Percentiles rank a stretch among this genome's conserved stretches.
Conservation (phyloP, 192 early-diverging fungal species). For the Backusella westeae region DNA sequence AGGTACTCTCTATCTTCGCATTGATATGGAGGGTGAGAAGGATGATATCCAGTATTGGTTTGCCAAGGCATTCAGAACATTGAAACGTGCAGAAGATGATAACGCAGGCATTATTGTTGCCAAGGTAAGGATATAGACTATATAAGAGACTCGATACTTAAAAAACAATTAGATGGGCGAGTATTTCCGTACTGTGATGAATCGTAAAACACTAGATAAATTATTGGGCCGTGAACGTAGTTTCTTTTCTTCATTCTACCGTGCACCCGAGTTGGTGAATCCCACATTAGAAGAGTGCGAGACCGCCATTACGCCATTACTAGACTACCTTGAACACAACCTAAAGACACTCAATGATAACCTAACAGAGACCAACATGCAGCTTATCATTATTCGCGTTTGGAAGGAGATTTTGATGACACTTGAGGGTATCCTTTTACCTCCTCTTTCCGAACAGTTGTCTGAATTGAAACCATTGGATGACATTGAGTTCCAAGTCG, state of each 20-base stretch:
- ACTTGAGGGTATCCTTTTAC: constrained; percentile 68
- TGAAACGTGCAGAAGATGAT: constrained; percentile 68
- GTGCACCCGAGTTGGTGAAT: constrained; percentile 31
- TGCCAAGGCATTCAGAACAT: constrained; percentile 68
- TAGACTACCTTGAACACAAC: constrained; percentile 77
- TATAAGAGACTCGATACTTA: no score
- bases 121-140: constrained; percentile 35
- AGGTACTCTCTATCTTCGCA: constrained; percentile 63
- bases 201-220: constrained; percentile 54
- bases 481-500: constrained; percentile 61
- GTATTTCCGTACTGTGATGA: constrained; percentile 61
- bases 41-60: constrained; percentile 83
- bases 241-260: constrained; percentile 35
- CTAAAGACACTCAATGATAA: constrained; percentile 64
- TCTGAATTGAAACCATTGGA: constrained; percentile 61
- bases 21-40: constrained; percentile 76
- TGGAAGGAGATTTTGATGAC: constrained; percentile 74
- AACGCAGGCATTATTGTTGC: constrained; percentile 70
- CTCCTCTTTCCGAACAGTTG: constrained; percentile 58
- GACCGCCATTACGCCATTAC: constrained; percentile 62
- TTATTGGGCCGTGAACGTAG: constrained; percentile 49
- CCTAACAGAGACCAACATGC: constrained; percentile 63
- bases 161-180: constrained; percentile 48
- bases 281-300: constrained; percentile 54
- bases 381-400: constrained; percentile 60